Percentiles rank a stretch among this genome's conserved stretches.
These are phyloP conservation scores for Bryoglossum gracile DNA, from an alignment of 495 filamentous ascomycete species.

Conservation along the genomic window DNA sequence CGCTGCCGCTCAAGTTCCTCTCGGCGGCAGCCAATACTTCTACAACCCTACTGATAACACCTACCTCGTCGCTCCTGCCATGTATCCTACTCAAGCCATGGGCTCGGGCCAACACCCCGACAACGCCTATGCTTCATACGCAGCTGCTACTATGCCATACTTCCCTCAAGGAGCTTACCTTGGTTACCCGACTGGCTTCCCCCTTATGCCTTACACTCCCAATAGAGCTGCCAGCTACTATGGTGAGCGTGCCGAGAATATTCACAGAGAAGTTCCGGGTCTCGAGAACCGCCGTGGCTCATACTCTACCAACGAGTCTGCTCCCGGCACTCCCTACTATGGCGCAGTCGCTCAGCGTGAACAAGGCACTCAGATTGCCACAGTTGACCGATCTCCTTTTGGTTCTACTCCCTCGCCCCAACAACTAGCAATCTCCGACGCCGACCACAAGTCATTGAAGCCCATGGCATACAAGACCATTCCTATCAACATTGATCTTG, in stretches of 20 bases:
- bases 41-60: constrained; percentile 31
- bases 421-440: constrained; percentile 38
- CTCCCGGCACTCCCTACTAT: constrained; percentile 53
- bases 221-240: constrained; percentile 28
- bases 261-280: constrained; percentile 45
- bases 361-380: constrained; percentile 41
- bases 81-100: constrained; percentile 22
- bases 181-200: constrained; percentile 30
- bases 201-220: constrained; percentile 41
- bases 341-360: constrained; percentile 47
- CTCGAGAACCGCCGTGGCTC: constrained; percentile 56
- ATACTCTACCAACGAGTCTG: constrained; percentile 64
- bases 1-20: constrained; percentile 22
- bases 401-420: constrained; percentile 59
- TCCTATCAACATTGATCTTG: constrained; percentile 53
- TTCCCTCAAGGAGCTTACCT: constrained; percentile 30
- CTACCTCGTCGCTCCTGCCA: constrained; percentile 27
- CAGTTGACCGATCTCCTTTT: constrained; percentile 53
- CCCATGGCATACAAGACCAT: constrained; percentile 39
- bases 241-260: constrained; percentile 28
- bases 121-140: constrained; percentile 22
- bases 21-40: constrained; percentile 27
- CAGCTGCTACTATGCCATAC: constrained; percentile 15
- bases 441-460: constrained; percentile 40
- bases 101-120: constrained; percentile 13